phyloP scores from a whole-genome alignment of 352 stramenopile species.

The Aphanomyces invadans region DNA sequence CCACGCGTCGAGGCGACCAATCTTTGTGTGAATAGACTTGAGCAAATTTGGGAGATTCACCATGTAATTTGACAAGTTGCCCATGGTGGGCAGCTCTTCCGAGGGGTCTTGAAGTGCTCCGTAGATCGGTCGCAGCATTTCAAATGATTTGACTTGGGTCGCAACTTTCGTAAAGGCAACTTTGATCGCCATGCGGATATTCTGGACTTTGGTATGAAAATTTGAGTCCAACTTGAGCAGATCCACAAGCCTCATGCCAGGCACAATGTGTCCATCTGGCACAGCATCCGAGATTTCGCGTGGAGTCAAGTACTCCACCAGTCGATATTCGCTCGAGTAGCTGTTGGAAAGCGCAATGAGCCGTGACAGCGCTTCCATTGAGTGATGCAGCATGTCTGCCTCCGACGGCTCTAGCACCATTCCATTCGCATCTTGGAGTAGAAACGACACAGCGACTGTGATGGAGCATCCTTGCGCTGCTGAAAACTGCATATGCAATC shows the following conservation, averaged over 20 bases:
- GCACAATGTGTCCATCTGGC: constrained; percentile 24
- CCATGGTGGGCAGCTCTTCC: constrained; percentile 8
- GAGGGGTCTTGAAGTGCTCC: not conserved
- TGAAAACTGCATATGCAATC: constrained; percentile 1
- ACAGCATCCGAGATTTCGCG: constrained; percentile 32
- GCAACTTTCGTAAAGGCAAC: constrained; percentile 1
- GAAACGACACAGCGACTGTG: constrained; percentile 21
- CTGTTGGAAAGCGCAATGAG: constrained; percentile 50
- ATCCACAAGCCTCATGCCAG: constrained; percentile 31
- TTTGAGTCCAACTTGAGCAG: constrained; percentile 35
- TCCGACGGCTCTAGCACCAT: constrained; percentile 9
- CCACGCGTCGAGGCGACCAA: constrained; percentile 15
- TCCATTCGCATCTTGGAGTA: not conserved
- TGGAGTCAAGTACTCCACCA: constrained; percentile 48
- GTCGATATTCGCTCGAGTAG: constrained; percentile 49
- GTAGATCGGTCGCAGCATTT: constrained; percentile 21
- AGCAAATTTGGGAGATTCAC: not conserved
- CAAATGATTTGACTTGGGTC: constrained; percentile 8
- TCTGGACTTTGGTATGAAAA: constrained; percentile 29
- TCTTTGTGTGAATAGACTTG: not conserved
- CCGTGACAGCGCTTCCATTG: constrained; percentile 42
- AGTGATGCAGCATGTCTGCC: constrained; percentile 39
- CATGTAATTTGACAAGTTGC: not conserved
- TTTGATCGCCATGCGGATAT: not conserved
- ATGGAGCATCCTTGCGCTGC: not conserved